Base-by-base conservation (phyloP, 352 stramenopile genomes). In the Pythium grandisporangium region DNA sequence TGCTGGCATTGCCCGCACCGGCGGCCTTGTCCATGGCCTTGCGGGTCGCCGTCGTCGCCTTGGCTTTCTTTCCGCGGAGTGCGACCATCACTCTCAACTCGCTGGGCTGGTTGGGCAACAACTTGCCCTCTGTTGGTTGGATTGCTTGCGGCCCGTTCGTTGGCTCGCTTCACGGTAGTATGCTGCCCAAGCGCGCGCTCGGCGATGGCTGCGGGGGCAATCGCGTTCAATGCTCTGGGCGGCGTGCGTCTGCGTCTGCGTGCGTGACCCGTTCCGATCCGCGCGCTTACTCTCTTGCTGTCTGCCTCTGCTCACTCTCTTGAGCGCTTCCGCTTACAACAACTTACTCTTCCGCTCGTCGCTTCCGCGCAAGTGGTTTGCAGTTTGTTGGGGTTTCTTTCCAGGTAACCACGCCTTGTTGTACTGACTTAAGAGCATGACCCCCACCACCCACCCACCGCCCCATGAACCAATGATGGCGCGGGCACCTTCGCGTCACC, bases 1-100 rank as follows among this genome's bases (percentile, higher is more conserved):
- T 41, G 29, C 23, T 27, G n/a, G 5, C 13, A 11, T 48, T 24
- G n/a, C n/a, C n/a, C n/a, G n/a, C 17, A 30, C 58, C 55, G 24
- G 66, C 48, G 17, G 59, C 48, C 37, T 70, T 70, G 33, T 80
- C 69, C 12, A 65, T 43, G 20, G 66, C 53, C 55, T 74, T 84
- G 44, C 54, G 60, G 55, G 78, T 85, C 33, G 75, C 45, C 29
- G 69, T 33, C 25, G 39, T 63, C 14, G 64, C 70, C 52, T 80
- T 84, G 26, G 67, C 49, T 58, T 89, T 89, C 57, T 80, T 82
- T 17, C 70, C 70, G 8, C 75, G 70, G 37, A 89, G 68, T 36
- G 75, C 70, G 45, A 84, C 75, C 75, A 89, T 88, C 42, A 19
- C 19, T 13, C 29, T 6, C 37, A n/a, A n/a, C n/a, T n/a, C n/a